These are phyloP conservation scores for Leptographium lundbergii DNA, from an alignment of 2,329 filamentous ascomycete genomes.

Conservation along the genomic window DNA sequence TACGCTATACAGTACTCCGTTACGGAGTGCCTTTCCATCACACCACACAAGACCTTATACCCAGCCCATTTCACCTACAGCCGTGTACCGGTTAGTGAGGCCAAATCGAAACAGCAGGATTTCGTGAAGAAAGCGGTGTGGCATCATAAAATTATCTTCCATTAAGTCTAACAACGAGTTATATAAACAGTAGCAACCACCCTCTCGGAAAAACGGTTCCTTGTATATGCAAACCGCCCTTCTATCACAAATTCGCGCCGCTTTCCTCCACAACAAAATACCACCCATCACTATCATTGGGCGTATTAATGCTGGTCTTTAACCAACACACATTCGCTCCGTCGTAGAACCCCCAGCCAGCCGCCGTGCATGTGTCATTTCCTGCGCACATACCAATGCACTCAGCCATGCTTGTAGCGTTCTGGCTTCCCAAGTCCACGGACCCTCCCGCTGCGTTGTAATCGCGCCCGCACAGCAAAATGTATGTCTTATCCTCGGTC, in stretches of 20 bases:
- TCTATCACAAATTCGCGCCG: background rate
- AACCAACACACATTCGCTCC: slow-evolving; percentile 21
- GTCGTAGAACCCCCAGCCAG: slow-evolving; percentile 21
- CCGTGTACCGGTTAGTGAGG: too few species aligned
- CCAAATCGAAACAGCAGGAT: too few species aligned
- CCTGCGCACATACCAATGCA: slow-evolving; percentile 21
- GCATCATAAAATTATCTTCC: too few species aligned
- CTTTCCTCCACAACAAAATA: slow-evolving; percentile 19
- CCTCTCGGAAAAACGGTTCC: too few species aligned
- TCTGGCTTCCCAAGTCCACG: slow-evolving; percentile 16
- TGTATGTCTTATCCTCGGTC: slow-evolving; percentile 13
- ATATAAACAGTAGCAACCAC: too few species aligned
- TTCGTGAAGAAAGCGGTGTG: too few species aligned
- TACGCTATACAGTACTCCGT: too few species aligned
- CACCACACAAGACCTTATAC: too few species aligned
- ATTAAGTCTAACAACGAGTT: too few species aligned
- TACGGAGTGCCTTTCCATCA: too few species aligned
- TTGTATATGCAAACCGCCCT: background rate
- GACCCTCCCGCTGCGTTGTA: slow-evolving; percentile 20
- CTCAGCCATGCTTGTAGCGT: slow-evolving; percentile 16
- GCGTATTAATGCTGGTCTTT: slow-evolving; percentile 19
- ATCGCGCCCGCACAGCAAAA: slow-evolving; percentile 23
- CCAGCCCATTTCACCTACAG: too few species aligned
- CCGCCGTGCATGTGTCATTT: slow-evolving; percentile 18
- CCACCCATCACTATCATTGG: slow-evolving; percentile 17